Evolutionary conservation across 495 filamentous ascomycete species (phyloP), one percentile per base, ranked within the genome.

Genomic region (Friedmanniomyces simplex): DNA sequence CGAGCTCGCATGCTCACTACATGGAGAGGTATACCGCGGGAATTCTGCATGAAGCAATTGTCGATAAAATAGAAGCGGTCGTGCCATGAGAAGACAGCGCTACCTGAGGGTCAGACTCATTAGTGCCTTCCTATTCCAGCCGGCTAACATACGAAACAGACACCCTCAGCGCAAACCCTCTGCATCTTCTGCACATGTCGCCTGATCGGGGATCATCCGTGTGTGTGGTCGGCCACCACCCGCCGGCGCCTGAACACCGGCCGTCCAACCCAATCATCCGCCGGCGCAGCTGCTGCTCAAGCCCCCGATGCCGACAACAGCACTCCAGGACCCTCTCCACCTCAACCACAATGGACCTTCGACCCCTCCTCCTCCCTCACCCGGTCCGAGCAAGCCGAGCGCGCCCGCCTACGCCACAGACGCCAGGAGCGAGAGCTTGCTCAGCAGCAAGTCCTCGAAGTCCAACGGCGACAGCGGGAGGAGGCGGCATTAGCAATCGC

Each of bases 171-270:
- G 50, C 66, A 63, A 57, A 36, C 63, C 45, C 37, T 71, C 50
- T 71, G 69, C 67, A 34, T 69, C 55, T 66, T 69, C 52, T 71
- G 68, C 61, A 58, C 69, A 21, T 57, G 53, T 36, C 59, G 62
- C 12, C 54, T 62, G 36, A 5, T 54, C 49, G 45, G 42, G 24
- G 52, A 49, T 34, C 50, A 11, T 14, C 41, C 52, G 30, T 43
- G 52, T 11, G 47, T 39, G 22, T 25, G 48, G 39, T 1, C 30
- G 7, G 11, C 22, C 16, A 25, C 52, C 26, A 55, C 61, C 25
- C 58, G 57, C 24, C 52, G 68, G 32, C 34, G 53, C 13, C 62
- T 68, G 22, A 58, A 69, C 57, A 63, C 63, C 45, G 64, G 65
- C 14, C 62, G 52, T 21, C 50, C 50, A 22, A 45, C 60, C 14